Percentiles rank a stretch among this genome's conserved stretches.
These are phyloP conservation scores for Calocybe indica DNA, from an alignment of 768 basidiomycete species.

Conservation along the genomic window DNA sequence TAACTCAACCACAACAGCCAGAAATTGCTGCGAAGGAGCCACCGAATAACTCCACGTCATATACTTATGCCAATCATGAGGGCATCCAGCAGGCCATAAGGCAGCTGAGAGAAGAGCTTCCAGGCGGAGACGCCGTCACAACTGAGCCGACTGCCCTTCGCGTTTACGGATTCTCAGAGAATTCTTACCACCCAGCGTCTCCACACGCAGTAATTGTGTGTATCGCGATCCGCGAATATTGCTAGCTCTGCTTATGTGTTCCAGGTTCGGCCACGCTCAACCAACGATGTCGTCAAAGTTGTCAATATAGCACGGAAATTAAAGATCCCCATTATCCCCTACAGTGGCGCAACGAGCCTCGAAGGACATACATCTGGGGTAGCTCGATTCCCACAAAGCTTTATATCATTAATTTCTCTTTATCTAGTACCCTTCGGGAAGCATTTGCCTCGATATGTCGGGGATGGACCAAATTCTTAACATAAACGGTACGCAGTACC, in stretches of 20 bases:
- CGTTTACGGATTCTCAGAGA: constrained; percentile 60
- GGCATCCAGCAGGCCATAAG: constrained; percentile 36
- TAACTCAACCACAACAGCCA: too few species aligned
- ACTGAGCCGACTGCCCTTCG: constrained; percentile 46
- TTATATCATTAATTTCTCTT: constrained; percentile 1
- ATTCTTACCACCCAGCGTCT: constrained; percentile 59
- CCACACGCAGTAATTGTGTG: constrained; percentile 48
- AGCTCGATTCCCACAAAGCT: constrained; percentile 13
- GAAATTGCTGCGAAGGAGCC: neutral
- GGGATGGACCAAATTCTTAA: constrained; percentile 77
- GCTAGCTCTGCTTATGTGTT: constrained; percentile 8
- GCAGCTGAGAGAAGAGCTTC: constrained; percentile 42
- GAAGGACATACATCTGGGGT: constrained; percentile 86
- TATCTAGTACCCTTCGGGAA: constrained; percentile 42
- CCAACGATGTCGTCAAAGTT: constrained; percentile 77
- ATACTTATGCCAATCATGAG: neutral
- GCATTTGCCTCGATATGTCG: constrained; percentile 81
- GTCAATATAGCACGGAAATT: constrained; percentile 73
- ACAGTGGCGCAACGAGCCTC: constrained; percentile 80
- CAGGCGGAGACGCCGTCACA: constrained; percentile 38
- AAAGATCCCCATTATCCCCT: constrained; percentile 72
- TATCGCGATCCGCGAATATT: neutral
- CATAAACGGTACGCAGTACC: constrained; percentile 51
- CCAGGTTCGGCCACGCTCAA: constrained; percentile 56
- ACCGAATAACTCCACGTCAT: neutral